Percentiles rank a stretch among this genome's conserved stretches.
phyloP scores from a whole-genome alignment of 176 grass and related monocot genomes.

The Oryza rufipogon region DNA sequence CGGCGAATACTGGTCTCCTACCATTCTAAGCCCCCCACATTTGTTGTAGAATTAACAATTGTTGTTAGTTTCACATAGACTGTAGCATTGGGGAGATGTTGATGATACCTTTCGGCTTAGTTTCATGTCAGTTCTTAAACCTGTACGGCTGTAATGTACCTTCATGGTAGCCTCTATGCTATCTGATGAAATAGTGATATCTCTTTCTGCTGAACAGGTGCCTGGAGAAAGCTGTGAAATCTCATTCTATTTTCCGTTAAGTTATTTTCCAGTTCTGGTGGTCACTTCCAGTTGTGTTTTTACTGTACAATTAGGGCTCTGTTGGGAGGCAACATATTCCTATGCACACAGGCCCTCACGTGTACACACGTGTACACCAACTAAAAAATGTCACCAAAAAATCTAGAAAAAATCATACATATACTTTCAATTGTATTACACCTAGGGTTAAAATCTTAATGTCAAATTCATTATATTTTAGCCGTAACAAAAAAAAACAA shows the following conservation, averaged over 20 bases:
- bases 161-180: constrained; percentile 33
- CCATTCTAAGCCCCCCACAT: constrained; percentile 24
- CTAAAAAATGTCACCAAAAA: no score
- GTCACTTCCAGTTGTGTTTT: background rate
- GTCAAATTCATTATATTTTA: no score
- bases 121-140: constrained; percentile 6
- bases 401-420: no score
- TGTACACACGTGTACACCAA: no score
- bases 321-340: background rate
- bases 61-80: background rate
- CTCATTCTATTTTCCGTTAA: background rate
- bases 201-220: background rate
- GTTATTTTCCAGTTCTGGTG: background rate
- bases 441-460: no score
- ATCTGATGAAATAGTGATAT: constrained; percentile 17
- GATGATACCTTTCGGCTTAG: background rate
- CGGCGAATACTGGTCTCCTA: constrained; percentile 2
- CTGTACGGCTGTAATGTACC: constrained; percentile 36
- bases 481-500: no score
- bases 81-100: constrained; percentile 29
- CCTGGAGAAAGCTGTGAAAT: background rate
- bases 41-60: constrained; percentile 45
- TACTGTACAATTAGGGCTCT: background rate
- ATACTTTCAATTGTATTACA: no score
- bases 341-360: no score